These are phyloP conservation scores for Podaxis sp. DNA, from an alignment of 768 basidiomycete genomes.

Conservation along the genomic window DNA sequence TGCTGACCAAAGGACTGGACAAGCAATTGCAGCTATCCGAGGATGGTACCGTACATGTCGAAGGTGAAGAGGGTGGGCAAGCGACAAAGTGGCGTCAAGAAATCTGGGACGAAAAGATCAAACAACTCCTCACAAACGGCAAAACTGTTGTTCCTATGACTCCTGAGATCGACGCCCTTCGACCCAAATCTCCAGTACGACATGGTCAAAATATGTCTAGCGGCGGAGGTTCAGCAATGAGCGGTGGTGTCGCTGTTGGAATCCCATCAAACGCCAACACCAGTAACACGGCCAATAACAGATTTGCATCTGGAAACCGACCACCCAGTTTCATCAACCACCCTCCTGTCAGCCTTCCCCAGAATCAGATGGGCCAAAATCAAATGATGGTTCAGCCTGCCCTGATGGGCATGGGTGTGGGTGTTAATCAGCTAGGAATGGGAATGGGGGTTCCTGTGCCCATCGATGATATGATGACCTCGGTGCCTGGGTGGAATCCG, in stretches of 20 bases:
- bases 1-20: constrained; percentile 65
- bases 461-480: constrained; percentile 22
- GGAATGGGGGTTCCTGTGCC: constrained; percentile 23
- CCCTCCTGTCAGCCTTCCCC: constrained; percentile 7
- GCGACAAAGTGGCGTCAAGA: constrained; percentile 60
- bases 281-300: background rate
- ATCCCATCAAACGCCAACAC: constrained; percentile 3
- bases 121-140: constrained; percentile 51
- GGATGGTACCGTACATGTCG: constrained; percentile 34
- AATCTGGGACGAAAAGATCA: constrained; percentile 63
- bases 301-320: constrained; percentile 15
- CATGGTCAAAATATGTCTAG: constrained; percentile 14
- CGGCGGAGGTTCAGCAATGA: constrained; percentile 14
- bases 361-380: constrained; percentile 26
- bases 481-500: constrained; percentile 22
- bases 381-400: constrained; percentile 30
- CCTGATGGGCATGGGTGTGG: constrained; percentile 34
- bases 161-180: constrained; percentile 77
- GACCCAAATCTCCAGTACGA: constrained; percentile 79
- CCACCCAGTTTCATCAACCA: constrained; percentile 15
- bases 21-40: constrained; percentile 40
- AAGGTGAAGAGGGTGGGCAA: constrained; percentile 40
- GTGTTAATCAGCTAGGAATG: constrained; percentile 18
- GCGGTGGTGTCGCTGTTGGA: constrained; percentile 16
- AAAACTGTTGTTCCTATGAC: constrained; percentile 71